Percentiles rank a stretch among this genome's conserved stretches.
Evolutionary conservation across 495 filamentous ascomycete genomes (phyloP).

Genomic region (Annulohypoxylon moriforme): DNA sequence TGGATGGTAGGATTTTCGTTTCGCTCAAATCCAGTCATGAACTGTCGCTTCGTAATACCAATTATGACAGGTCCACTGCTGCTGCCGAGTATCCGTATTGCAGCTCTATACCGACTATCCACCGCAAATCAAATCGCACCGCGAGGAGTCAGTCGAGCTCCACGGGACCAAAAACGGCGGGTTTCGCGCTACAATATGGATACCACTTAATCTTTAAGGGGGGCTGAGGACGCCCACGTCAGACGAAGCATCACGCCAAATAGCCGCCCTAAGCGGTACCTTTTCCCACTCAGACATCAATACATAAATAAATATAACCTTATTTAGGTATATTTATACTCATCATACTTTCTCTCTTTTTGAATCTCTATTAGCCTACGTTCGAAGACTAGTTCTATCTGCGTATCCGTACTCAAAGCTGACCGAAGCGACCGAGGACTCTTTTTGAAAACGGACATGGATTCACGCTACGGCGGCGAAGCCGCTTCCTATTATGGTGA

Average conservation of each 20-base stretch:
- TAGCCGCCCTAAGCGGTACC: background rate
- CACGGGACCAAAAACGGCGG: constrained; percentile 13
- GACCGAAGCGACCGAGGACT: background rate
- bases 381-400: background rate
- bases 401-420: background rate
- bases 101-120: constrained; percentile 18
- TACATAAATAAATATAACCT: constrained; percentile 15
- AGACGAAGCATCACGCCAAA: constrained; percentile 16
- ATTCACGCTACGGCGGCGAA: constrained; percentile 29
- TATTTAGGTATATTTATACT: background rate
- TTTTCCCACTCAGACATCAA: background rate
- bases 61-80: background rate
- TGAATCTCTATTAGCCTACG: background rate
- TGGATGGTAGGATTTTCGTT: background rate
- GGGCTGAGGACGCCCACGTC: constrained; percentile 31
- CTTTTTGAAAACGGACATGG: constrained; percentile 16
- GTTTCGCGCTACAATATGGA: constrained; percentile 1
- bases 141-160: constrained; percentile 5
- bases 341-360: background rate
- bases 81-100: constrained; percentile 10
- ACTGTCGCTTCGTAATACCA: background rate
- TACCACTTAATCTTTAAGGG: constrained; percentile 8
- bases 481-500: constrained; percentile 25
- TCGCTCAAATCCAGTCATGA: background rate
- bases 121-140: constrained; percentile 9